These are phyloP conservation scores for Hymenotorrendiella dingleyae DNA, from an alignment of 2,329 filamentous ascomycete genomes.

Conservation along the genomic window DNA sequence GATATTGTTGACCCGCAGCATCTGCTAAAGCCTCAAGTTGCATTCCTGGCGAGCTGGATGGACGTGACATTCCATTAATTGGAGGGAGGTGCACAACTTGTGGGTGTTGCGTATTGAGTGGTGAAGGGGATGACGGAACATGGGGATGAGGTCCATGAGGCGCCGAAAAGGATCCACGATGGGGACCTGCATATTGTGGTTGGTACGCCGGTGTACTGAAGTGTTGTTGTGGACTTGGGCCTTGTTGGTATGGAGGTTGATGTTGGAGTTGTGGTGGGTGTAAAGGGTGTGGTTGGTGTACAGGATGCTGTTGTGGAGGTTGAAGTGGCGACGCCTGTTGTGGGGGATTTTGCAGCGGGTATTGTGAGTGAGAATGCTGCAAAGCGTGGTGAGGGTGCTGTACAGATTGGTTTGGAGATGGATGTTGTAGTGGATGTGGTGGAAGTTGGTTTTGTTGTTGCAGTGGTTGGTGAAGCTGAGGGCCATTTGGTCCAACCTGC, in stretches of 20 bases:
- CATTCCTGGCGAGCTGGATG: slow-evolving; percentile 20
- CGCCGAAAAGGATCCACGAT: slow-evolving; percentile 3
- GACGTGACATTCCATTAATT: slow-evolving; percentile 16
- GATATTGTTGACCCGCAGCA: slow-evolving; percentile 29
- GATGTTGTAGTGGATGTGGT: slow-evolving; percentile 1
- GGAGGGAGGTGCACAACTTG: slow-evolving; percentile 23
- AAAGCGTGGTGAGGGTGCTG: too few relatives aligned
- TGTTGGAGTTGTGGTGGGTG: slow-evolving; percentile 14
- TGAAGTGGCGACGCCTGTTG: too few relatives aligned
- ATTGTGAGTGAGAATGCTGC: too few relatives aligned
- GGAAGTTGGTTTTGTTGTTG: not conserved
- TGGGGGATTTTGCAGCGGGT: too few relatives aligned
- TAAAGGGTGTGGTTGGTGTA: slow-evolving; percentile 8
- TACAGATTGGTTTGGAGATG: slow-evolving; percentile 5
- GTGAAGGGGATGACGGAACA: slow-evolving; percentile 31
- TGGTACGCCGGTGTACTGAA: slow-evolving; percentile 6
- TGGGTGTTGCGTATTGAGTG: slow-evolving; percentile 19
- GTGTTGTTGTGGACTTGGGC: not conserved
- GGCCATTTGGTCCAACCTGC: slow-evolving; percentile 15
- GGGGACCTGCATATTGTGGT: slow-evolving; percentile 7
- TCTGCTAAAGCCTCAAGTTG: slow-evolving; percentile 28
- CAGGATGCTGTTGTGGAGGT: too few relatives aligned
- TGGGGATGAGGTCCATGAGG: slow-evolving; percentile 22
- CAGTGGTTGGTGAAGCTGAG: slow-evolving; percentile 7
- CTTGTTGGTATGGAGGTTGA: slow-evolving; percentile 11